Evolutionary conservation across 306 rosid genomes (phyloP), one percentile per base, ranked within the genome.

Genomic region (Glycine soja): DNA sequence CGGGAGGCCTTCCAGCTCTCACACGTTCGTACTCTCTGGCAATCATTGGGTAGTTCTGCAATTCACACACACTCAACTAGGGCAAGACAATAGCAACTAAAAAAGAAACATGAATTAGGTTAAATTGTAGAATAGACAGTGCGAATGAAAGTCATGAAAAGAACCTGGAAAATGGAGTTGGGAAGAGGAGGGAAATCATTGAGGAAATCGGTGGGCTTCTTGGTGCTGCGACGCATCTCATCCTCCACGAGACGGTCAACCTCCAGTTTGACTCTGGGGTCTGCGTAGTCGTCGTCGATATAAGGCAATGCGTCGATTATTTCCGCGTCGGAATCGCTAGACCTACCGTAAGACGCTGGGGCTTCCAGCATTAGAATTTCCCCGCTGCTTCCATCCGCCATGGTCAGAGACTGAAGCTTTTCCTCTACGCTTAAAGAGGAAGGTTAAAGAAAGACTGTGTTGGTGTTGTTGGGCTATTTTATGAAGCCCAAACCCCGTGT

Each of bases 21-120:
- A 95, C 99, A 47, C 99, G 98, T 40, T 95, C 99, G 54, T 93
- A 87, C 85, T 95, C 99, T 80, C 97, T 90, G 9, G 90, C 94
- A 87, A 95, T 80, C 95, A 95, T 90, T 3, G 99, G 97, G 45
- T 93, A 88, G 45, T 90, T 90, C 99, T 95, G 84, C 15, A 53
- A 85, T 59, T 54, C 74, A 64, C 4, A 72, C 47, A 75, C 67
- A 45, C 61, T 8, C 48, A 68, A 70, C 48, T 50, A 70, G 75
- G 48, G 24, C 57, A 54, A 56, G 7, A 38, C 43, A 4, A 4
- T 4, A 36, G 40, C 40, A 36, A 24, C 30, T 24, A 24, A 24
- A 19, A 36, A 36, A 2, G 40, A 36, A 36, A 36, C 30, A 24
- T 36, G 40, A 36, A 3, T 36, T 36, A 36, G 40, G 40, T 36